phyloP scores from a whole-genome alignment of 371 early-diverging fungal species.

The Saksenaea vasiformis region DNA sequence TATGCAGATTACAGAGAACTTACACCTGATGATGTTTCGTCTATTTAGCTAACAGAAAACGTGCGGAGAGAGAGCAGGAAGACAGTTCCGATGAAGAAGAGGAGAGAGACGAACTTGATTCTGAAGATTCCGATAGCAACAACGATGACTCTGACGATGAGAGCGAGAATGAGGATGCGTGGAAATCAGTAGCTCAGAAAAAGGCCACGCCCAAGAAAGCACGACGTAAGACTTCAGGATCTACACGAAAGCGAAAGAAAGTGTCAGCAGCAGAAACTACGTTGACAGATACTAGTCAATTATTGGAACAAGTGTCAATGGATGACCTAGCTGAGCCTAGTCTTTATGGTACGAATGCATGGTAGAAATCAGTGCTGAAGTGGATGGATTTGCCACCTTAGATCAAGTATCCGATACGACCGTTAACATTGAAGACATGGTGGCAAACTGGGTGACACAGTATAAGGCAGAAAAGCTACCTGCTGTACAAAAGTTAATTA shows the following conservation, averaged over 20 bases:
- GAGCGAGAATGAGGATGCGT: constrained; percentile 17
- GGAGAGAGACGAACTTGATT: constrained; percentile 23
- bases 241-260: constrained; percentile 8
- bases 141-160: constrained; percentile 15
- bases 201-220: constrained; percentile 8
- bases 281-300: constrained; percentile 27
- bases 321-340: constrained; percentile 8
- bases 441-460: constrained; percentile 24
- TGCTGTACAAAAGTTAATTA: constrained; percentile 56
- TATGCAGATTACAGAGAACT: not conserved
- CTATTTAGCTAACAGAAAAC: constrained; percentile 15
- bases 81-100: constrained; percentile 21
- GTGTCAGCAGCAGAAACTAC: constrained; percentile 12
- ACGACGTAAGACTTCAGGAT: constrained; percentile 2
- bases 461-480: constrained; percentile 24
- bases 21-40: not conserved
- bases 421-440: constrained; percentile 27
- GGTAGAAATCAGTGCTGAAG: not conserved
- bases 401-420: constrained; percentile 12
- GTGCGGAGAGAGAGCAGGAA: constrained; percentile 2
- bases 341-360: constrained; percentile 31
- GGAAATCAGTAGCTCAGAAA: constrained; percentile 2
- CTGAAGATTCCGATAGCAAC: constrained; percentile 1
- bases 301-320: constrained; percentile 32
- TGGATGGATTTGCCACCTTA: constrained; percentile 6